phyloP scores from a whole-genome alignment of 495 filamentous ascomycete genomes.

The Penicillium lagena region DNA sequence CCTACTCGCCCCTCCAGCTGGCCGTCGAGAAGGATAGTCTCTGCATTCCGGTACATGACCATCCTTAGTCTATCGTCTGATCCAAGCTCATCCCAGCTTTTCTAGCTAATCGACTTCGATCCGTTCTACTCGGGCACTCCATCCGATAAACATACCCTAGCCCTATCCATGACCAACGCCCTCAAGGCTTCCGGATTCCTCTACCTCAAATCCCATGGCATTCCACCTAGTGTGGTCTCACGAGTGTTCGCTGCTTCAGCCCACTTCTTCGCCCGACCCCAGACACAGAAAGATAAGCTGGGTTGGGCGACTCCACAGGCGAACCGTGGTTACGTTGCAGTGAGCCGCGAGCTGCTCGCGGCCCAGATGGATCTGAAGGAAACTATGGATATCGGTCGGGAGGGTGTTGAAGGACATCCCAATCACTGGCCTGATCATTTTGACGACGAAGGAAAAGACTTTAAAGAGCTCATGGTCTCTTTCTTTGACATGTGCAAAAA shows the following conservation, averaged over 20 bases:
- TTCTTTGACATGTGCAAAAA: slow-evolving; percentile 70
- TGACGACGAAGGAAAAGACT: slow-evolving; percentile 55
- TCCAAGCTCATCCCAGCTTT: background rate
- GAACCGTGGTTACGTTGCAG: slow-evolving; percentile 73
- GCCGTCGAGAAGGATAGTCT: slow-evolving; percentile 62
- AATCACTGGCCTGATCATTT: slow-evolving; percentile 76
- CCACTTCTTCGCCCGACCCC: slow-evolving; percentile 68
- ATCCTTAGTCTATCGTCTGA: background rate
- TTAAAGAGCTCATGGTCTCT: slow-evolving; percentile 62
- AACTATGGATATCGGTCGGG: slow-evolving; percentile 75
- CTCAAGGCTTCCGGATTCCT: slow-evolving; percentile 87
- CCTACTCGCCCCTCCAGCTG: slow-evolving; percentile 11
- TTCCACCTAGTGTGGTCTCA: slow-evolving; percentile 52
- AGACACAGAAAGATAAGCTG: slow-evolving; percentile 61
- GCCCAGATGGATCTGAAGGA: slow-evolving; percentile 74
- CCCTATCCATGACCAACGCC: slow-evolving; percentile 64
- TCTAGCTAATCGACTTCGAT: slow-evolving; percentile 79
- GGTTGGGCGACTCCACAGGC: slow-evolving; percentile 66
- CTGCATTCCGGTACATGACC: slow-evolving; percentile 56
- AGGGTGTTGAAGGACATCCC: slow-evolving; percentile 56
- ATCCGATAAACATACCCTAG: slow-evolving; percentile 57
- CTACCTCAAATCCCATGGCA: slow-evolving; percentile 75
- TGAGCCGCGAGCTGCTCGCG: slow-evolving; percentile 73
- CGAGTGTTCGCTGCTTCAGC: slow-evolving; percentile 66
- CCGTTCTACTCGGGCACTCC: slow-evolving; percentile 62